These are phyloP conservation scores for Candida methanosorbosa DNA, from an alignment of 805 yeast species.

Conservation along the genomic window DNA sequence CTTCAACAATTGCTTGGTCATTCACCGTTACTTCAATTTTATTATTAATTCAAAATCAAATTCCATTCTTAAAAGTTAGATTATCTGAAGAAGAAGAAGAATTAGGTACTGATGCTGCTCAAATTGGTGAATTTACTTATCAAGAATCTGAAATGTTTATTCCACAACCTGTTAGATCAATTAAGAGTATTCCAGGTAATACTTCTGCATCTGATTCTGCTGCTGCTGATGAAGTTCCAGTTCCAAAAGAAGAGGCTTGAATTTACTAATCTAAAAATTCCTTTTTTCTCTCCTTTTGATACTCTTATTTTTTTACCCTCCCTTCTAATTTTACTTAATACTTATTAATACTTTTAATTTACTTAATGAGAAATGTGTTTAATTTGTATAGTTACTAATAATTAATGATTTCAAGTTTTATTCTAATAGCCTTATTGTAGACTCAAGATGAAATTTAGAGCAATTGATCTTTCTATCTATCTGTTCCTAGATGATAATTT, in stretches of 20 bases:
- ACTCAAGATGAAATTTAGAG: no score
- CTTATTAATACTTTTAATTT: background rate
- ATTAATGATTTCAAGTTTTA: no score
- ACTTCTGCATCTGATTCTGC: slow-evolving; percentile 10
- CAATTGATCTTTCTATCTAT: no score
- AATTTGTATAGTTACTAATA: no score
- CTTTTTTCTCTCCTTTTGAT: background rate
- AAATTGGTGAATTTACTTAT: slow-evolving; percentile 85
- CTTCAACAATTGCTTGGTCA: slow-evolving; percentile 68
- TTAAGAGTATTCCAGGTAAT: slow-evolving; percentile 19
- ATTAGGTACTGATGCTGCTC: slow-evolving; percentile 79
- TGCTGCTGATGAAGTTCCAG: slow-evolving; percentile 21
- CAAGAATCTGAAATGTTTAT: slow-evolving; percentile 57
- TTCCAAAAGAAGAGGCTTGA: slow-evolving; percentile 17
- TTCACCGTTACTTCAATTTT: slow-evolving; percentile 64
- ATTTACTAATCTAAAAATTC: background rate
- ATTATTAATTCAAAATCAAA: slow-evolving; percentile 54
- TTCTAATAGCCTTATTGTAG: no score
- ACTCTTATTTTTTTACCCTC: background rate
- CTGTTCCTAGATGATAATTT: no score
- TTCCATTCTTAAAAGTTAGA: slow-evolving; percentile 79
- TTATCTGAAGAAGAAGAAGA: slow-evolving; percentile 82
- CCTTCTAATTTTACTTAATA: background rate
- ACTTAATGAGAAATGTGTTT: background rate
- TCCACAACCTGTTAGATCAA: slow-evolving; percentile 72